Percentiles rank a stretch among this genome's conserved stretches.
Conservation (phyloP, 2,329 filamentous ascomycete species). For the Apiospora malaysiana region DNA sequence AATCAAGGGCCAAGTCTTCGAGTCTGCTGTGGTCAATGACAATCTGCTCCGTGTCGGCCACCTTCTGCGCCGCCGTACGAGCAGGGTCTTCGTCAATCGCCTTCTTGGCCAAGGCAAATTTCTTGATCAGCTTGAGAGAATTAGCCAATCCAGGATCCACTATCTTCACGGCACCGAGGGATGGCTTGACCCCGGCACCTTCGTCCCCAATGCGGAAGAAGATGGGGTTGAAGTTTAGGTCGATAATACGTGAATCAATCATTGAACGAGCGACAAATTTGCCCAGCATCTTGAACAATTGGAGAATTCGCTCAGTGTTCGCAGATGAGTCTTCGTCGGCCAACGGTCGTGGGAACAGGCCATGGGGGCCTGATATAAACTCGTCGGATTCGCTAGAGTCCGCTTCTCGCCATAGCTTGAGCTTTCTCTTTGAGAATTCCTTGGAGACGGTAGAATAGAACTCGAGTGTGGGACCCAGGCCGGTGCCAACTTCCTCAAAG, state of each 20-base stretch:
- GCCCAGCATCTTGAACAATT: constrained; percentile 90
- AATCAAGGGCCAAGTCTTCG: constrained; percentile 90
- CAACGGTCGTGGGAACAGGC: constrained; percentile 91
- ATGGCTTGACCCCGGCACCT: constrained; percentile 72
- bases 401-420: constrained; percentile 94
- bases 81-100: constrained; percentile 74
- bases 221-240: constrained; percentile 94
- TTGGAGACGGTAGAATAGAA: constrained; percentile 98
- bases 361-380: constrained; percentile 82
- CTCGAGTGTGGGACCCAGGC: constrained; percentile 91
- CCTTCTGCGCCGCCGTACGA: constrained; percentile 73
- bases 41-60: constrained; percentile 71
- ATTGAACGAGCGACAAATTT: constrained; percentile 98
- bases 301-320: constrained; percentile 84
- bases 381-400: constrained; percentile 76
- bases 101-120: constrained; percentile 83
- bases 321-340: constrained; percentile 79
- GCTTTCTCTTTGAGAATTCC: constrained; percentile 96
- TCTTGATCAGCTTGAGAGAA: constrained; percentile 85
- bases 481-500: constrained; percentile 97
- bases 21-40: constrained; percentile 77
- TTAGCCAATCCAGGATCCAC: constrained; percentile 87
- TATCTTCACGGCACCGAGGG: constrained; percentile 85
- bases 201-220: constrained; percentile 93
- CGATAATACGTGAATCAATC: constrained; percentile 97